Evolutionary conservation across 768 basidiomycete genomes (phyloP).

Genomic region (Leucogyrophana mollusca): DNA sequence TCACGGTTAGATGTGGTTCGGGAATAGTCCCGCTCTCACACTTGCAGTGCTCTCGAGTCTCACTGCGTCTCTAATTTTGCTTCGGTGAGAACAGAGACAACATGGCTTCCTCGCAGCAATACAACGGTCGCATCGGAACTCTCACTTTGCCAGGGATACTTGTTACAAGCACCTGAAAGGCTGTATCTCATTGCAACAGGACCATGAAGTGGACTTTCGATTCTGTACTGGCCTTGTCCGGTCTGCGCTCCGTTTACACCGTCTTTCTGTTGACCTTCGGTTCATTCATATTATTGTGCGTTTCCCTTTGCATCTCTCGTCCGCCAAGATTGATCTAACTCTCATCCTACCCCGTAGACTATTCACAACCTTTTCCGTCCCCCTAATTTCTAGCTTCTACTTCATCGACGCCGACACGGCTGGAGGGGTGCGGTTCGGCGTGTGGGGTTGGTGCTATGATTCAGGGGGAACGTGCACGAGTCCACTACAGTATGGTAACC

Average conservation of each 20-base stretch:
- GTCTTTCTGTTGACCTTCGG: slow-evolving; percentile 1
- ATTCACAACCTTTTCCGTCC: slow-evolving; percentile 8
- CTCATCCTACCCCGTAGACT: neutral
- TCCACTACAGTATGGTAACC: neutral
- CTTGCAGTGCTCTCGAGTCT: no score
- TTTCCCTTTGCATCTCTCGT: neutral
- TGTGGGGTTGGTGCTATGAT: slow-evolving; percentile 16
- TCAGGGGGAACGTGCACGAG: slow-evolving; percentile 6
- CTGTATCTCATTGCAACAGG: no score
- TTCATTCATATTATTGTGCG: slow-evolving; percentile 4
- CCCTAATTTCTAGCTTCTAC: slow-evolving; percentile 10
- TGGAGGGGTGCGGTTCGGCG: slow-evolving; percentile 10
- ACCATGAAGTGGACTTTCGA: no score
- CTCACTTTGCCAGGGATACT: no score
- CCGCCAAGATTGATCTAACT: neutral
- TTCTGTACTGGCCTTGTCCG: neutral
- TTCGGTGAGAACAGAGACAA: no score
- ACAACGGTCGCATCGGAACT: no score
- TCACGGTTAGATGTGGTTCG: no score
- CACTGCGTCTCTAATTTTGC: no score
- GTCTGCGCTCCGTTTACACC: neutral
- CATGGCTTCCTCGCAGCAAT: no score
- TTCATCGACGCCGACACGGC: slow-evolving; percentile 8
- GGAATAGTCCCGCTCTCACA: no score
- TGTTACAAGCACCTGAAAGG: no score